These are phyloP conservation scores for Ilex asprella DNA, from an alignment of 257 asterid genomes.

Conservation along the genomic window DNA sequence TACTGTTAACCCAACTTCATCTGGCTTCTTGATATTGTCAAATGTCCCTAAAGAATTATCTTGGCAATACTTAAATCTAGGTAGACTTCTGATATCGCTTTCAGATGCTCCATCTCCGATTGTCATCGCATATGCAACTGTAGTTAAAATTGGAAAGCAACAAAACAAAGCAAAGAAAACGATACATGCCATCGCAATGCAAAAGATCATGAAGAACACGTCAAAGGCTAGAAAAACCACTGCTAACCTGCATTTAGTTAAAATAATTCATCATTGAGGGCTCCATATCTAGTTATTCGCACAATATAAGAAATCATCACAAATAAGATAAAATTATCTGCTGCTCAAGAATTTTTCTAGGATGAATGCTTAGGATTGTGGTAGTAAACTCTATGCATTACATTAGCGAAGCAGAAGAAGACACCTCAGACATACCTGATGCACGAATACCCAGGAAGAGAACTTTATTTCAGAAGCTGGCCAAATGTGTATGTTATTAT, in stretches of 20 bases:
- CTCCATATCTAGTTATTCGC: too few relatives aligned
- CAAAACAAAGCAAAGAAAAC: constrained; percentile 60
- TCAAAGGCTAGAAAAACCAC: constrained; percentile 81
- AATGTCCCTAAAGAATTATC: constrained; percentile 13
- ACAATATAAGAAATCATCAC: too few relatives aligned
- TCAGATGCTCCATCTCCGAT: constrained; percentile 75
- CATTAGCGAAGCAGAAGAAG: too few relatives aligned
- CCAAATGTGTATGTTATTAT: too few relatives aligned
- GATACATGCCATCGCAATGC: constrained; percentile 65
- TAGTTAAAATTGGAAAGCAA: constrained; percentile 64
- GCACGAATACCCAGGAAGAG: too few relatives aligned
- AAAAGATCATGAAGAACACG: constrained; percentile 76
- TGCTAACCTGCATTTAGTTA: constrained; percentile 55
- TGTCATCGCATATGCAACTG: constrained; percentile 76
- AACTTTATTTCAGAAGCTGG: too few relatives aligned
- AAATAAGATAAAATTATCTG: too few relatives aligned
- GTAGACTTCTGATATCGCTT: constrained; percentile 65
- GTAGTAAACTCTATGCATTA: too few relatives aligned
- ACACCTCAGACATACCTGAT: too few relatives aligned
- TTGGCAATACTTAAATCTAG: constrained; percentile 54
- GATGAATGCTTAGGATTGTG: too few relatives aligned
- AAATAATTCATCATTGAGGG: too few relatives aligned
- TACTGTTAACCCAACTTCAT: constrained; percentile 20
- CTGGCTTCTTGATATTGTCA: constrained; percentile 22
- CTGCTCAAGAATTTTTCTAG: too few relatives aligned